Base-by-base conservation (phyloP, 768 basidiomycete genomes). In the Artomyces pyxidatus region DNA sequence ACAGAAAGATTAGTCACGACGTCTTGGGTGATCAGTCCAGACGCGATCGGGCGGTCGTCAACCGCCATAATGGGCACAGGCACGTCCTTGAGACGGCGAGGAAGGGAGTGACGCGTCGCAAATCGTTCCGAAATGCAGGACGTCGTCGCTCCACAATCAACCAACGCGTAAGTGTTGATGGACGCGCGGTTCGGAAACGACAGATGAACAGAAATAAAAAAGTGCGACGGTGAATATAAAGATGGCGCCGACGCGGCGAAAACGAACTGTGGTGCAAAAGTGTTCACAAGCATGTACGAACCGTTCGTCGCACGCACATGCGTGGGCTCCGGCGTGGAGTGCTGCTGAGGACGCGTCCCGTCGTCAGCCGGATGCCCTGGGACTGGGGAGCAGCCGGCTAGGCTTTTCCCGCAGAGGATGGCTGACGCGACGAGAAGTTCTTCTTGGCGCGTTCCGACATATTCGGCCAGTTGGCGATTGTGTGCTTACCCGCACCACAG, bases 1-100 rank as follows among this genome's bases (percentile, higher is more conserved):
- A 68, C 52, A 2, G 45, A 42, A 5, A 74, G 40, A 3, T 56
- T 35, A 14, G 65, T 49, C 6, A 71, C 50, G 25, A 71, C 57
- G 45, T 70, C 65, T 28, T 70, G 65, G 40, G 68, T 70, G 38
- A 72, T 60, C 11, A 69, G 56, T 4, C 72, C 72, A 42, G 66
- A 70, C 19, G 65, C 59, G 28, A 71, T 65, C 12, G 68, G 70
- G 39, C 63, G 58, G 50, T 71, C 57, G 48, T 72, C 68, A 25
- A 71, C 62, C 1, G 66, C 62, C 26, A 64, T 59, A 28, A 71
- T 64, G 26, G 70, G 66, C 45, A 66, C 48, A 12, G 68, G 66
- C 14, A 52, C 47, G 29, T 61, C 49, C 58, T 66, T 66, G 3
- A 50, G 39, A 50, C 57, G 50, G n/a, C 60, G 61, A 14, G 66